These are phyloP conservation scores for Sanghuangporus weigelae DNA, from an alignment of 1,284 basidiomycete genomes.

Conservation along the genomic window DNA sequence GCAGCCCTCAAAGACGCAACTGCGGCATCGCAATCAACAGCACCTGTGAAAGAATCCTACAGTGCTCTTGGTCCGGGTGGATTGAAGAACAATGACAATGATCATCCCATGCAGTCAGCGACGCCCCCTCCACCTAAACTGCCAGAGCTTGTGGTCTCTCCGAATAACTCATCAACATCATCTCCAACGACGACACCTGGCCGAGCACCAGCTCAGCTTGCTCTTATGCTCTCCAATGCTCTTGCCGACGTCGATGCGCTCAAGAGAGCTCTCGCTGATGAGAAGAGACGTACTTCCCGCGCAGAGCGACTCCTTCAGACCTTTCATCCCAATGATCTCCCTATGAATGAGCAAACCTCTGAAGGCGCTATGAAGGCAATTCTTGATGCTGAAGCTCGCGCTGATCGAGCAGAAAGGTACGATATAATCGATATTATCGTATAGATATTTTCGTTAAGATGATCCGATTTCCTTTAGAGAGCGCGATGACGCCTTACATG, in stretches of 20 bases:
- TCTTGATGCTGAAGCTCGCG: slow-evolving; percentile 45
- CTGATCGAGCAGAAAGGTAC: slow-evolving; percentile 39
- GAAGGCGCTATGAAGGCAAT: slow-evolving; percentile 30
- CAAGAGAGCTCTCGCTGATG: background rate
- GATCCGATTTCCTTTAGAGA: slow-evolving; percentile 24
- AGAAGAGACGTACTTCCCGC: slow-evolving; percentile 41
- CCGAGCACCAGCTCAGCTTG: slow-evolving; percentile 13
- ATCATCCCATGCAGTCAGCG: background rate
- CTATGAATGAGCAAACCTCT: slow-evolving; percentile 5
- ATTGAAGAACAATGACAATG: background rate
- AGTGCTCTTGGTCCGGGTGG: background rate
- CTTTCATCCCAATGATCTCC: slow-evolving; percentile 21
- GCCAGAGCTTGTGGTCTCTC: background rate
- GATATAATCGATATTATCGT: slow-evolving; percentile 33
- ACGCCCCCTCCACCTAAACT: background rate
- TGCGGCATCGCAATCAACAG: background rate
- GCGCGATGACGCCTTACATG: slow-evolving; percentile 52
- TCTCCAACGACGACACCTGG: background rate
- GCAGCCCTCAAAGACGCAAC: background rate
- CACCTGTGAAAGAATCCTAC: background rate
- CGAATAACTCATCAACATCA: background rate
- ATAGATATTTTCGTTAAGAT: background rate
- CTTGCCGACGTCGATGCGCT: slow-evolving; percentile 16
- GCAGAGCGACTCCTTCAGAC: slow-evolving; percentile 44
- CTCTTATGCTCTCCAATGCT: slow-evolving; percentile 14